Evolutionary conservation across 345 rosid genomes (phyloP).

Genomic region (Hibiscus trionum): DNA sequence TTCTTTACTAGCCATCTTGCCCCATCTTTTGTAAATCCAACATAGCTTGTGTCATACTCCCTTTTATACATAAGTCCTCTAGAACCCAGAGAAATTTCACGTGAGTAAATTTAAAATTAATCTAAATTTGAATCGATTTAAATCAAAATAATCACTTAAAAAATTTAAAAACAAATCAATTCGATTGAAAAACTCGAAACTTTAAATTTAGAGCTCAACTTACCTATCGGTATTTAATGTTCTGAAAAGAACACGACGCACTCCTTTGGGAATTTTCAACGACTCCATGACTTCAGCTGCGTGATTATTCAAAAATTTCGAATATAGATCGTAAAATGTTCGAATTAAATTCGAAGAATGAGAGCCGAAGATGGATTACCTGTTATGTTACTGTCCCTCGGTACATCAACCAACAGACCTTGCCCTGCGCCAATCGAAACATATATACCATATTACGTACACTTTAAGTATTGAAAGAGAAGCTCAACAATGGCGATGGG

Average conservation of each 20-base stretch:
- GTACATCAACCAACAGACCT: conserved; percentile 54
- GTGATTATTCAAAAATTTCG: no score
- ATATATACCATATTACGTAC: not conserved
- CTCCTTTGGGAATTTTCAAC: conserved; percentile 50
- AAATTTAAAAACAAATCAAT: no score
- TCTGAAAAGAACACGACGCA: conserved; percentile 55
- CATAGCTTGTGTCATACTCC: conserved; percentile 65
- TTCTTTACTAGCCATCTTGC: conserved; percentile 89
- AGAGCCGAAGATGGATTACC: conserved; percentile 22
- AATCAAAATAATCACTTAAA: no score
- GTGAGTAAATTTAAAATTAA: no score
- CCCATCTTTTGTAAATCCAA: conserved; percentile 72
- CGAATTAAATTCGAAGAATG: not conserved
- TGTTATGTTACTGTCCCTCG: conserved; percentile 55
- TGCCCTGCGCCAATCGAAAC: conserved; percentile 28
- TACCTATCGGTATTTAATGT: conserved; percentile 63
- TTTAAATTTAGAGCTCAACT: not conserved
- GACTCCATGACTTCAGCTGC: conserved; percentile 52
- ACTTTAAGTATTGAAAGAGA: not conserved
- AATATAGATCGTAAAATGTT: no score
- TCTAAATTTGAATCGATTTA: no score
- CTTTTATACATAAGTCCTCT: conserved; percentile 59
- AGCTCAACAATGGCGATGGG: not conserved
- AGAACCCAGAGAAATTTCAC: no score
- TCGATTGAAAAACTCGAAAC: not conserved